Evolutionary conservation across 1,139 yeast species (phyloP).

Genomic region (Hemisphaericaspora lyxosophila): DNA sequence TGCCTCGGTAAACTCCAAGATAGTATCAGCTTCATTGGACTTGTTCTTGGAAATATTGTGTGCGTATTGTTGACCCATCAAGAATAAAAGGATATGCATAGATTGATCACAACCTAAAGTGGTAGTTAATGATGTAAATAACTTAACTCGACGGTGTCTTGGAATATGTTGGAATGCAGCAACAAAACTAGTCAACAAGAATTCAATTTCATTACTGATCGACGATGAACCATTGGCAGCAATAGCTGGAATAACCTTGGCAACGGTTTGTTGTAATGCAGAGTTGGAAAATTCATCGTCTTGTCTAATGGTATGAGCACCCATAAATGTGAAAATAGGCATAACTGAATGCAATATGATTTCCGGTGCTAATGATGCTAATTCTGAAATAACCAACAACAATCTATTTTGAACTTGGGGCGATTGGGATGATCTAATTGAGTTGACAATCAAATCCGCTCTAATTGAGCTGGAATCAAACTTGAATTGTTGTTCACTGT

Average conservation of each 20-base stretch:
- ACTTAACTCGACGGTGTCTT: constrained; percentile 86
- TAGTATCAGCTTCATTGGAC: constrained; percentile 60
- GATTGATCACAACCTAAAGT: constrained; percentile 73
- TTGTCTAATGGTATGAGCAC: constrained; percentile 94
- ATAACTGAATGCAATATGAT: constrained; percentile 90
- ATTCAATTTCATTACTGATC: constrained; percentile 68
- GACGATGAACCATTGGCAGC: constrained; percentile 58
- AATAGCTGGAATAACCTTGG: constrained; percentile 88
- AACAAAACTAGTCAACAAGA: constrained; percentile 81
- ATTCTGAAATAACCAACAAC: constrained; percentile 77
- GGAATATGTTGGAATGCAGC: constrained; percentile 96
- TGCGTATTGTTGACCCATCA: constrained; percentile 78
- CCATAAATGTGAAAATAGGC: constrained; percentile 99
- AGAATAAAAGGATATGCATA: constrained; percentile 69
- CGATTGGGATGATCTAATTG: constrained; percentile 83
- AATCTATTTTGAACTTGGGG: constrained; percentile 94
- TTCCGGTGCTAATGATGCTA: constrained; percentile 89
- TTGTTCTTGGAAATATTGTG: constrained; percentile 54
- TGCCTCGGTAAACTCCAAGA: constrained; percentile 69
- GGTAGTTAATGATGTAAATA: constrained; percentile 74
- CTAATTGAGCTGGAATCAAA: constrained; percentile 71
- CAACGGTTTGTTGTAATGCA: constrained; percentile 89
- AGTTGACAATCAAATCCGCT: constrained; percentile 86
- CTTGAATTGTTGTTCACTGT: constrained; percentile 22
- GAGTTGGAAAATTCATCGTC: constrained; percentile 94